Percentiles rank a stretch among this genome's conserved stretches.
These are phyloP conservation scores for Globisporangium nunn DNA, from an alignment of 352 stramenopile genomes.

Conservation along the genomic window DNA sequence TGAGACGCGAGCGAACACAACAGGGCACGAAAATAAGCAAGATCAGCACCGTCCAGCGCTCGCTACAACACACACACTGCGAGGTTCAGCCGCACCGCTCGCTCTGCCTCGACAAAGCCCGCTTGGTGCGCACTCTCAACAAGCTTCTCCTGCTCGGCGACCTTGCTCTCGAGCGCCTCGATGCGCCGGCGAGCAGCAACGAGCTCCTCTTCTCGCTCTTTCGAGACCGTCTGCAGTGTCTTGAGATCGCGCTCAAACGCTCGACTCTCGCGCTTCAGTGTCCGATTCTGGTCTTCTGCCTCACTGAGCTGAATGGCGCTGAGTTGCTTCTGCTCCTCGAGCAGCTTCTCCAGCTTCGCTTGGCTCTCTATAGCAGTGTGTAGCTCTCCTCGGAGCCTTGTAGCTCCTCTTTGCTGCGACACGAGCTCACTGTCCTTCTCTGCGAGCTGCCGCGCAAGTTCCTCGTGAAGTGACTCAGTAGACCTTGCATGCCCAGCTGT, in stretches of 20 bases:
- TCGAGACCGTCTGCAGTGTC: constrained; percentile 30
- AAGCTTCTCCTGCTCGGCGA: constrained; percentile 24
- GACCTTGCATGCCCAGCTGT: neutral
- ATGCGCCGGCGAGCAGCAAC: constrained; percentile 20
- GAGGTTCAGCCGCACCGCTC: constrained; percentile 20
- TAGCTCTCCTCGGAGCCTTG: constrained; percentile 22
- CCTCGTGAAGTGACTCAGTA: constrained; percentile 7
- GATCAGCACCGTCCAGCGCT: neutral
- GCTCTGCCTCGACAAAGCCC: constrained; percentile 37
- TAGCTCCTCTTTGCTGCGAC: constrained; percentile 8
- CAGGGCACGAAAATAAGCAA: neutral
- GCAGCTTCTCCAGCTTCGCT: constrained; percentile 22
- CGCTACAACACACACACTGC: neutral
- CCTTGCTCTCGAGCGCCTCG: constrained; percentile 28
- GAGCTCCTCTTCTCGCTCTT: constrained; percentile 49
- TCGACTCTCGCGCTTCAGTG: constrained; percentile 48
- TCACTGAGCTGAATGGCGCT: constrained; percentile 25
- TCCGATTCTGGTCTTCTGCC: constrained; percentile 40
- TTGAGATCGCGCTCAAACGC: constrained; percentile 62
- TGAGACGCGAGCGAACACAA: constrained; percentile 9
- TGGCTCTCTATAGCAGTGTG: neutral
- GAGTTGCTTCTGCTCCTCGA: constrained; percentile 15
- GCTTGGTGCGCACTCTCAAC: constrained; percentile 27
- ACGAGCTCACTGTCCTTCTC: constrained; percentile 23
- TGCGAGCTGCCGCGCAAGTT: constrained; percentile 9